Conservation (phyloP, 2,329 filamentous ascomycete species). For the Aspergillus unguis region DNA sequence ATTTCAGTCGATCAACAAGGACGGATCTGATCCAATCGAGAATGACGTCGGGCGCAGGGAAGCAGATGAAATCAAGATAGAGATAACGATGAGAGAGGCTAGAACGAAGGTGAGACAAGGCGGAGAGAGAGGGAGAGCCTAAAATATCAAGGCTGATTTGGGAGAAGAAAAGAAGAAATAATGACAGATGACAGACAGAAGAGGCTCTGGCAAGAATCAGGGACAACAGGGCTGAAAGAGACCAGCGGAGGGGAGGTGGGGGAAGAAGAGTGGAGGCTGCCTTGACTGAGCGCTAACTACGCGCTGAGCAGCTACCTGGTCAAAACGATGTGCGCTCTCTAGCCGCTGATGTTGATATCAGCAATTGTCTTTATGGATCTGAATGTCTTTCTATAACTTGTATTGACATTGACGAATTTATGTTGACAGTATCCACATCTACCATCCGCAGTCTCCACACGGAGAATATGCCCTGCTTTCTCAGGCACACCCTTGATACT, state of each 20-base stretch:
- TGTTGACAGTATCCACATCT: not conserved
- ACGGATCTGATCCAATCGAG: not conserved
- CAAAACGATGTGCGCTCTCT: too few species aligned
- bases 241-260: not conserved
- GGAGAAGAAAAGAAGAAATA: not conserved
- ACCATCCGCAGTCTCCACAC: not conserved
- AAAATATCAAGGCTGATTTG: not conserved
- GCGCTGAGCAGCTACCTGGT: too few species aligned
- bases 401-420: not conserved
- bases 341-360: too few species aligned
- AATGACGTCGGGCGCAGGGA: not conserved
- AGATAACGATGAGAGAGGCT: not conserved
- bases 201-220: slow-evolving; percentile 3
- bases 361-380: too few species aligned
- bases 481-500: not conserved
- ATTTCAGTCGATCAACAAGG: not conserved
- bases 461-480: not conserved
- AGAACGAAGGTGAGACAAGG: slow-evolving; percentile 4
- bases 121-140: not conserved
- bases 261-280: slow-evolving; percentile 9
- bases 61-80: not conserved
- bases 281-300: not conserved
- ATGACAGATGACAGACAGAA: slow-evolving; percentile 1
- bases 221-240: slow-evolving; percentile 6
- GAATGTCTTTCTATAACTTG: not conserved